A percentile compares a stretch with the other conserved stretches of the same genome.
Conservation (phyloP, 305 asterid genomes). For the Plantago lanceolata region DNA sequence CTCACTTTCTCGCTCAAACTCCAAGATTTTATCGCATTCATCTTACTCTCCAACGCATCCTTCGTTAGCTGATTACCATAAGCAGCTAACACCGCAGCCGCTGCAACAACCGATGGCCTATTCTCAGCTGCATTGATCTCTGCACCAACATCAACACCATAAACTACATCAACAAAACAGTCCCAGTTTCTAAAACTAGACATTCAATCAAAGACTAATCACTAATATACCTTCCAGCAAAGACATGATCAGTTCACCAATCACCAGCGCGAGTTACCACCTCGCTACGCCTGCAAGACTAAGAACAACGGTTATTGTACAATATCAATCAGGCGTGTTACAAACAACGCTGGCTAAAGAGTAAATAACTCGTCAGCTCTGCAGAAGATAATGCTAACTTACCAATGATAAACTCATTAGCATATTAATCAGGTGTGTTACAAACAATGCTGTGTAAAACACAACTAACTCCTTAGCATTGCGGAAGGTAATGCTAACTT, state of each 20-base stretch:
- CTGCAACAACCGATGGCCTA: conserved; percentile 44
- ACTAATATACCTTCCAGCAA: conserved; percentile 37
- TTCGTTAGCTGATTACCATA: conserved; percentile 29
- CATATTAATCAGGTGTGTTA: too few species aligned
- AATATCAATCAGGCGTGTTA: too few species aligned
- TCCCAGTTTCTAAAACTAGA: conserved; percentile 4
- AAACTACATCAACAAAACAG: not conserved
- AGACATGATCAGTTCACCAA: conserved; percentile 33
- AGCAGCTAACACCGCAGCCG: conserved; percentile 50
- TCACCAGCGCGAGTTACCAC: conserved; percentile 32
- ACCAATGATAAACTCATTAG: too few species aligned
- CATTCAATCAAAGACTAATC: not conserved
- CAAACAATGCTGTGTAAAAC: too few species aligned
- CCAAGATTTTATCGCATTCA: conserved; percentile 36
- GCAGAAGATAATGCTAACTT: too few species aligned
- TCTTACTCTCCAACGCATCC: conserved; percentile 28
- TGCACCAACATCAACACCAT: conserved; percentile 22
- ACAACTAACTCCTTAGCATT: too few species aligned
- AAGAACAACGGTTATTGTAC: too few species aligned
- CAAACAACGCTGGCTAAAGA: too few species aligned
- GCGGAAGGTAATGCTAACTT: too few species aligned
- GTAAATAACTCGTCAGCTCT: too few species aligned
- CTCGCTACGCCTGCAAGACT: conserved; percentile 20
- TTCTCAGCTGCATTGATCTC: conserved; percentile 33
- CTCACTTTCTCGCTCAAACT: conserved; percentile 41